Conservation (phyloP, 352 stramenopile genomes). For the Phytophthora parvispora region DNA sequence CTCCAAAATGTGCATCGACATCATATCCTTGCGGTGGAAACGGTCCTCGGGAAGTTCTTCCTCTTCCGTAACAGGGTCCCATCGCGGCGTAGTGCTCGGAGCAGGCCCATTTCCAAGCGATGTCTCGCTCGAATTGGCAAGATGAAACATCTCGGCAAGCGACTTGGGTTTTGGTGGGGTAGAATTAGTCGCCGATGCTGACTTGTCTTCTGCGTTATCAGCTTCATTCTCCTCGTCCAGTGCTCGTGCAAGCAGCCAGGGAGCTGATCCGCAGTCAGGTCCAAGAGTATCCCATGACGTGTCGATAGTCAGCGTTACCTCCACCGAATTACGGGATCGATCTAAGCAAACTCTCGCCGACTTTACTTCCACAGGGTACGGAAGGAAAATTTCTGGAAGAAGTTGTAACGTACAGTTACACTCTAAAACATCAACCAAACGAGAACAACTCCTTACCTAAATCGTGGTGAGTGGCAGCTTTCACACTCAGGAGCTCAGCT, state of each 20-base stretch:
- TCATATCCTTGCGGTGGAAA: slow-evolving; percentile 86
- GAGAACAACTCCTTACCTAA: slow-evolving; percentile 41
- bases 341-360: slow-evolving; percentile 50
- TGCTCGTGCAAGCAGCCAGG: slow-evolving; percentile 72
- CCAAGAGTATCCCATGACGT: slow-evolving; percentile 54
- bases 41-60: slow-evolving; percentile 84
- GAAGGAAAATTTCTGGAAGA: slow-evolving; percentile 62
- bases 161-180: slow-evolving; percentile 48
- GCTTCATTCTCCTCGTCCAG: slow-evolving; percentile 44
- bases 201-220: not conserved
- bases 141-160: slow-evolving; percentile 78
- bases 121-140: slow-evolving; percentile 31
- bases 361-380: slow-evolving; percentile 61
- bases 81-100: slow-evolving; percentile 31
- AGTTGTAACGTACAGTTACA: not conserved
- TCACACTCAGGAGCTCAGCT: slow-evolving; percentile 58
- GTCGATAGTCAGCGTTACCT: slow-evolving; percentile 54
- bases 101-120: not conserved
- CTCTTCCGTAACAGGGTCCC: slow-evolving; percentile 78
- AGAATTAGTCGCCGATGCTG: not conserved
- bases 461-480: slow-evolving; percentile 56
- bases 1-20: slow-evolving; percentile 90
- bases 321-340: slow-evolving; percentile 42
- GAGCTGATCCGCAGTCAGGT: slow-evolving; percentile 67
- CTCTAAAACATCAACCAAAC: not conserved